A percentile compares a stretch with the other conserved stretches of the same genome.
Conservation (phyloP, 345 rosid genomes). For the Xanthoceras sorbifolium region DNA sequence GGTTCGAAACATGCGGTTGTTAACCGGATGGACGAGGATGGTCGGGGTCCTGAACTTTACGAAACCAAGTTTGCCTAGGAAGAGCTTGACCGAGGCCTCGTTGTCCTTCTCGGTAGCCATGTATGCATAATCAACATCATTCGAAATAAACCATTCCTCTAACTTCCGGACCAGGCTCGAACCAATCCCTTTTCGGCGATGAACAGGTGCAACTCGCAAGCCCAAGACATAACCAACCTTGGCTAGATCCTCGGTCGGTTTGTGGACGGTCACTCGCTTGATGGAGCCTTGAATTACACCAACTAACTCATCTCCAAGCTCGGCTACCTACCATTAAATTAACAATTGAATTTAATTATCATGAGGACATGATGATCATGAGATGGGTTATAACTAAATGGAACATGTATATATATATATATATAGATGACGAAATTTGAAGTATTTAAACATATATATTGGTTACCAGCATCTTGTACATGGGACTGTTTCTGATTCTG, state of each 20-base stretch:
- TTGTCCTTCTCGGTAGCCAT: conserved; percentile 83
- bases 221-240: conserved; percentile 72
- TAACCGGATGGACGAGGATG: conserved; percentile 72
- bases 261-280: conserved; percentile 54
- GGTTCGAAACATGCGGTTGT: conserved; percentile 25
- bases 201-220: conserved; percentile 55
- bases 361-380: background rate
- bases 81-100: conserved; percentile 61
- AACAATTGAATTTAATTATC: background rate
- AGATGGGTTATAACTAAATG: background rate
- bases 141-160: conserved; percentile 69
- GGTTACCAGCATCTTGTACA: conserved; percentile 71
- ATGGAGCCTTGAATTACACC: conserved; percentile 82
- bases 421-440: background rate
- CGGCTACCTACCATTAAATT: conserved; percentile 68
- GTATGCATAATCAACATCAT: conserved; percentile 63
- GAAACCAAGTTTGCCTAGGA: conserved; percentile 49
- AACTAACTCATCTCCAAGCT: conserved; percentile 54
- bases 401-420: background rate
- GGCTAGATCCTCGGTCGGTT: conserved; percentile 38
- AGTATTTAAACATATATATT: background rate
- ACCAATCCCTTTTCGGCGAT: conserved; percentile 66
- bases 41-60: conserved; percentile 57
- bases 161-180: conserved; percentile 49
- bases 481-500: conserved; percentile 72